These are phyloP conservation scores for Agrocybe chaxingu DNA, from an alignment of 768 basidiomycete species.

Conservation along the genomic window DNA sequence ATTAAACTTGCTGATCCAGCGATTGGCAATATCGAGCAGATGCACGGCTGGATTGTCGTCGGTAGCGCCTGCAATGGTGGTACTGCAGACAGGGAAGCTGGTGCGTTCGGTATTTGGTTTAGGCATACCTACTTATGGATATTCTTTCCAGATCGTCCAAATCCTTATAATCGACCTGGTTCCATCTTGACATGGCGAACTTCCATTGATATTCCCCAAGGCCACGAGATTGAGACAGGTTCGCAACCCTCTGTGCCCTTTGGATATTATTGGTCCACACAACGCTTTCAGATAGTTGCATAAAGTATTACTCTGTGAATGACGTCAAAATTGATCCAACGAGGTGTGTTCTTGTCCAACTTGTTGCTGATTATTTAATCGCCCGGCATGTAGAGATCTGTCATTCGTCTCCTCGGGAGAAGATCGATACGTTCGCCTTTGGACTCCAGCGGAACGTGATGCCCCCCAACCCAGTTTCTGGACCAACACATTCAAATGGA, in stretches of 20 bases:
- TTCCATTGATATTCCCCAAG: slow-evolving; percentile 13
- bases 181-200: slow-evolving; percentile 40
- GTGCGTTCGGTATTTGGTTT: slow-evolving; percentile 17
- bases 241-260: slow-evolving; percentile 3
- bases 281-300: slow-evolving; percentile 12
- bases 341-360: slow-evolving; percentile 28
- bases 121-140: background rate
- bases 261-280: too few species aligned
- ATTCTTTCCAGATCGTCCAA: slow-evolving; percentile 25
- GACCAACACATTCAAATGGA: slow-evolving; percentile 10
- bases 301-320: slow-evolving; percentile 52
- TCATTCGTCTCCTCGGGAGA: slow-evolving; percentile 45
- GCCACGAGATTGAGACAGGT: slow-evolving; percentile 9
- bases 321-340: slow-evolving; percentile 54
- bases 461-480: slow-evolving; percentile 1
- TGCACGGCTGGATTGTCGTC: slow-evolving; percentile 35
- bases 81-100: slow-evolving; percentile 26
- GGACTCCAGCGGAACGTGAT: slow-evolving; percentile 25
- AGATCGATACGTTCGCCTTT: slow-evolving; percentile 39
- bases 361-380: slow-evolving; percentile 3
- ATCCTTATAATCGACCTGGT: slow-evolving; percentile 45
- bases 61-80: slow-evolving; percentile 48
- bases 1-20: slow-evolving; percentile 21
- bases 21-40: slow-evolving; percentile 51
- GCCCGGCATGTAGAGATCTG: slow-evolving; percentile 5